Evolutionary conservation across 805 yeast genomes (phyloP), one percentile per base, ranked within the genome.

Genomic region (Saccharomycopsis microspora): DNA sequence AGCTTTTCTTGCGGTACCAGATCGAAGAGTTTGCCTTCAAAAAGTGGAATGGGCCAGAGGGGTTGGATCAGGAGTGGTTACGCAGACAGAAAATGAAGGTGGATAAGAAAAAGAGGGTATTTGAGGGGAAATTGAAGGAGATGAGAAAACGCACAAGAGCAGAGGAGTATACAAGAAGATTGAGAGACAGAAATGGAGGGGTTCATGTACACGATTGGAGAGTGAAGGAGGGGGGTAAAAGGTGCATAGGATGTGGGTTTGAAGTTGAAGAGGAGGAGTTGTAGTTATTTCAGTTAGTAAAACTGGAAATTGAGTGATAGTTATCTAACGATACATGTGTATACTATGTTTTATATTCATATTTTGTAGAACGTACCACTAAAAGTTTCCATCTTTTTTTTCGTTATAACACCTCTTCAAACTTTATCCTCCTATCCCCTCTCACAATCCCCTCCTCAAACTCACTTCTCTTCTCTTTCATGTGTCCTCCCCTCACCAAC

Each of bases 101-200:
- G 19, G 75, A 76, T 49, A 69, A 96, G 45, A 74, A 85, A 51
- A 96, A 88, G 54, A 79, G 79, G 58, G 80, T 79, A 62, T 93
- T 85, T 62, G 80, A 84, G 54, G 73, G 74, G n/a, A 80, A 83
- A 58, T 68, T 93, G 59, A 71, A 72, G 55, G 94, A 89, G 57
- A 90, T 93, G 96, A 71, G 97, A 52, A 79, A 84, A 60, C 82
- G 84, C 56, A 84, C 97, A 2, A 72, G 98, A 56, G 97, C 98
- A 0, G 96, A 89, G 61, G 93, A 85, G 59, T 80, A 72, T 58
- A 88, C 95, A 1, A 73, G 88, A 56, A 74, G 75, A 55, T 56
- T 83, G 29, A 71, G 89, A 38, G 76, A 78, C 48, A 78, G 78
- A 3, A 34, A 43, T 6, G 68, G 75, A 52, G 69, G 75, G 46